Evolutionary conservation across 176 grass and related monocot genomes (phyloP).

Genomic region (Zoysia japonica): DNA sequence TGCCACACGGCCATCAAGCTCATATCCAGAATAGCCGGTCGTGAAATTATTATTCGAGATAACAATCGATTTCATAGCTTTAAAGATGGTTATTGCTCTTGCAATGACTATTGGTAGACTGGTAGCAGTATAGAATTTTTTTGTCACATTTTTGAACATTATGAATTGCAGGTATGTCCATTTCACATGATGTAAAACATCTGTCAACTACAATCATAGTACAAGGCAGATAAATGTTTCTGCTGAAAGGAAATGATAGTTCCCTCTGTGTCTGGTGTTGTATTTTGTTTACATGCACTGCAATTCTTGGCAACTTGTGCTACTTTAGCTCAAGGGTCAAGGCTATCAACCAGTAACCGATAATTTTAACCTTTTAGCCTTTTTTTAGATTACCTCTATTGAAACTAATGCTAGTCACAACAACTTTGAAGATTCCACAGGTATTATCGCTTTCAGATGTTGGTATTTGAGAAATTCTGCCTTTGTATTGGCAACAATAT

Average conservation of each 20-base stretch:
- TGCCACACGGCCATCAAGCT: constrained; percentile 65
- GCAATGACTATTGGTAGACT: constrained; percentile 70
- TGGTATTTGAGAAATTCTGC: too few relatives aligned
- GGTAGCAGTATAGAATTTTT: constrained; percentile 34
- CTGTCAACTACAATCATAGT: not conserved
- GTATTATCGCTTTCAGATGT: not conserved
- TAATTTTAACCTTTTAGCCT: not conserved
- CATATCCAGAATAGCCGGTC: constrained; percentile 50
- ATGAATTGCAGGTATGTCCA: not conserved
- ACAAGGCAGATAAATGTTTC: not conserved
- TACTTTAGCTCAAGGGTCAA: not conserved
- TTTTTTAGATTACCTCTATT: not conserved
- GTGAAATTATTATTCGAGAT: constrained; percentile 61
- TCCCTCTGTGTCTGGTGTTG: not conserved
- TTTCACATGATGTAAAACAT: constrained; percentile 9
- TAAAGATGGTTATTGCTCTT: constrained; percentile 66
- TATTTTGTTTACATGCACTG: not conserved
- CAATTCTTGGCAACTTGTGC: not conserved
- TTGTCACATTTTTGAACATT: constrained; percentile 10
- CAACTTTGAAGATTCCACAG: not conserved
- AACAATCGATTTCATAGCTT: constrained; percentile 72
- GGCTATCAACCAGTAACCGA: not conserved
- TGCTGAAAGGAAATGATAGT: not conserved
- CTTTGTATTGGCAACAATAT: too few relatives aligned
- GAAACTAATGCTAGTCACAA: not conserved